Conservation (phyloP, 768 basidiomycete species). For the Lactifluus volemus region DNA sequence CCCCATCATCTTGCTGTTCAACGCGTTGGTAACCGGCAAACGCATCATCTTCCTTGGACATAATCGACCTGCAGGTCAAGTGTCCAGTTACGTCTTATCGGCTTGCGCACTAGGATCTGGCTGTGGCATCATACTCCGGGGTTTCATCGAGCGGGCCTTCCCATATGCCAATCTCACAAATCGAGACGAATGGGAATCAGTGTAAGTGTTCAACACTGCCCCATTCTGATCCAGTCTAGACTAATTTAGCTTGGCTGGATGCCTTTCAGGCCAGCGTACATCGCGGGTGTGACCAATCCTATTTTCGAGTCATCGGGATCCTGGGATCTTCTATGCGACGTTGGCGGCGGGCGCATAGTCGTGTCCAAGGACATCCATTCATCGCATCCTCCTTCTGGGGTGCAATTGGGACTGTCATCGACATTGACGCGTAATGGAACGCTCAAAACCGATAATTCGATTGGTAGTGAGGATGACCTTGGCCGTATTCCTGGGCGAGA, state of each 20-base stretch:
- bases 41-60: constrained; percentile 95
- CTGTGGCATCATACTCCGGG: constrained; percentile 73
- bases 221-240: neutral
- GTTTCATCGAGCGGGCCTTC: constrained; percentile 87
- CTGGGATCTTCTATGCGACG: constrained; percentile 94
- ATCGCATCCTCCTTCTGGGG: constrained; percentile 34
- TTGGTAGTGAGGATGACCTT: constrained; percentile 63
- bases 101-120: constrained; percentile 92
- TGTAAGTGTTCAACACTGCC: constrained; percentile 43
- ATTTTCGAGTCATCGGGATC: constrained; percentile 81
- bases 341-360: constrained; percentile 77
- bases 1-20: constrained; percentile 92
- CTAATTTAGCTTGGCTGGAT: neutral
- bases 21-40: constrained; percentile 90
- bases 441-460: constrained; percentile 54
- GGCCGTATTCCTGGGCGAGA: constrained; percentile 48
- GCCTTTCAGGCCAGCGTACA: constrained; percentile 67
- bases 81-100: constrained; percentile 85
- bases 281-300: constrained; percentile 96
- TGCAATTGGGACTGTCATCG: constrained; percentile 26
- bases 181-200: constrained; percentile 82
- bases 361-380: constrained; percentile 78
- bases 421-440: constrained; percentile 49
- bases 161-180: constrained; percentile 90
- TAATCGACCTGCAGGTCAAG: constrained; percentile 79